phyloP scores from a whole-genome alignment of 2,329 filamentous ascomycete genomes.

The Trichoderma gracile region DNA sequence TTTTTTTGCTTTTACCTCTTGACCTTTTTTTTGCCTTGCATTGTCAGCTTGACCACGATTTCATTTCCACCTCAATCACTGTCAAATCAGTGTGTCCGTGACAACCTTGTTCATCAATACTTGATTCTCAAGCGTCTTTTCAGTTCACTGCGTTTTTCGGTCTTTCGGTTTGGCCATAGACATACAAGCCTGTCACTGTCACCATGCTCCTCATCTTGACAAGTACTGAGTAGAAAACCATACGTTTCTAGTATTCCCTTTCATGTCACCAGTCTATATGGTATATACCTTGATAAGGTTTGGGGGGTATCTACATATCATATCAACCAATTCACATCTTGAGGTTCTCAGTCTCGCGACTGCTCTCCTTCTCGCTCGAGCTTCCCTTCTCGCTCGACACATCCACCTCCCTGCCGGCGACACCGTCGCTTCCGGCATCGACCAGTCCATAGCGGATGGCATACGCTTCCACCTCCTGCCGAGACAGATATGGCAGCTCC shows the following conservation, averaged over 20 bases:
- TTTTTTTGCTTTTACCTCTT: no score
- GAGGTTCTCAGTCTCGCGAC: slow-evolving; percentile 1
- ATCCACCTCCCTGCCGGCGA: background rate
- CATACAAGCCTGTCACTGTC: background rate
- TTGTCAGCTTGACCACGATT: background rate
- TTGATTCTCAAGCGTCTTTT: no score
- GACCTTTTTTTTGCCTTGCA: background rate
- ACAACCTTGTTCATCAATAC: no score
- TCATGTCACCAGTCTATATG: background rate
- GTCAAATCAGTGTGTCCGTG: no score
- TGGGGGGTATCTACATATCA: background rate
- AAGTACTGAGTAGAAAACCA: no score
- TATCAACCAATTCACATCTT: background rate
- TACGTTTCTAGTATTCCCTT: no score
- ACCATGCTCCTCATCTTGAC: no score
- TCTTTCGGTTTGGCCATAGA: no score
- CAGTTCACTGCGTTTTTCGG: no score
- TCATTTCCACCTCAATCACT: background rate
- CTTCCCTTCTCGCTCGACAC: slow-evolving; percentile 5
- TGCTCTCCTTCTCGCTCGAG: slow-evolving; percentile 13
- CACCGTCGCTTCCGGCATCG: slow-evolving; percentile 1
- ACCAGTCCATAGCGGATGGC: slow-evolving; percentile 28
- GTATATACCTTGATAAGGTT: no score
- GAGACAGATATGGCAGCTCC: slow-evolving; percentile 55
- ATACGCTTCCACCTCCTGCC: slow-evolving; percentile 55